Base-by-base conservation (phyloP, 768 basidiomycete species). In the Suillus sp. region DNA sequence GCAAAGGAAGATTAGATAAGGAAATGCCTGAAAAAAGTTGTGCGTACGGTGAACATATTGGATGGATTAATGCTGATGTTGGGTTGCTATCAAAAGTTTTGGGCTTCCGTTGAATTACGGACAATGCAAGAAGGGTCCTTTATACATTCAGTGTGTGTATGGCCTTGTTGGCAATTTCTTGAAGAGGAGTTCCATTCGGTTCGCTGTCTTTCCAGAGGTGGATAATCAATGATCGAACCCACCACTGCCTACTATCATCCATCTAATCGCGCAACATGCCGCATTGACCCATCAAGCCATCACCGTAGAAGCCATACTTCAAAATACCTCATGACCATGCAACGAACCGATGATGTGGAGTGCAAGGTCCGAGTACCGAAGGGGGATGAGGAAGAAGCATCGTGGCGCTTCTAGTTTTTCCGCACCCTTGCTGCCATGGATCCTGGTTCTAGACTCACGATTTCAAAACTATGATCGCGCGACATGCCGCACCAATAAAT, bases 11-110 rank as follows among this genome's bases (percentile, higher is more conserved):
- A 18, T 56, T 38, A 56, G 55, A 37, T 10, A 27, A 38, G 10
- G 37, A 56, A 38, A 22, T 38, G 5, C 18, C 5, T 56, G 22
- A 37, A 56, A 27, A 9, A 38, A 18, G 10, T 18, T 9, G 37
- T 5, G 25, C 55, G 25, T 56, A 56, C 55, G 10, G 37, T 27
- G 55, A 38, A 38, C 55, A 56, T 56, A 27, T 25, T 27, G 37
- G 37, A 27, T 27, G 37, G 25, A 16, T 38, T 38, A 10, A 25
- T 27, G 20, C 18, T 56, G 37, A 56, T 38, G 11, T 2, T n/a
- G 32, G 18, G 11, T 34, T 32, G 30, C 32, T 53, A 32, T 53
- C 30, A 53, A 18, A 37, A 34, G 35, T 56, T 38, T 38, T 18
- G 22, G 14, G 37, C 14, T 56, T 11, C 37, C 18, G 55, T 10